phyloP scores from a whole-genome alignment of 768 basidiomycete species.

The Albatrellus ellisii region DNA sequence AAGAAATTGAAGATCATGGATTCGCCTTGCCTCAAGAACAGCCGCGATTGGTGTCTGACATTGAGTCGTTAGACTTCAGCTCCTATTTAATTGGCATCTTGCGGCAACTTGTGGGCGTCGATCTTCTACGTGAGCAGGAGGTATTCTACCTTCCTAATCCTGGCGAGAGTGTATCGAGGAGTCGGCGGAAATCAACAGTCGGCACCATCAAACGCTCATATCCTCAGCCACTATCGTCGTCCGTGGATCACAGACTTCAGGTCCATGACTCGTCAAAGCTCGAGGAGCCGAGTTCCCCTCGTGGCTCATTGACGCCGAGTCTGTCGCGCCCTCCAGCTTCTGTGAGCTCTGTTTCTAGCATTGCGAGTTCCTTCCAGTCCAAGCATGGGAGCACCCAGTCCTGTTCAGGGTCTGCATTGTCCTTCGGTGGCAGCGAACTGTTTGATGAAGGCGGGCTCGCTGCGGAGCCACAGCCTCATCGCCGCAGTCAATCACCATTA shows the following conservation, averaged over 20 bases:
- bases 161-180: slow-evolving; percentile 26
- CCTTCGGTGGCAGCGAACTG: slow-evolving; percentile 1
- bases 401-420: neutral
- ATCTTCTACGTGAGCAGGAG: slow-evolving; percentile 50
- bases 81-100: slow-evolving; percentile 41
- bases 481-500: neutral
- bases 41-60: slow-evolving; percentile 28
- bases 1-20: slow-evolving; percentile 50
- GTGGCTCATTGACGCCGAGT: neutral
- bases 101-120: slow-evolving; percentile 49
- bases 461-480: slow-evolving; percentile 1
- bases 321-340: too few species aligned
- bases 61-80: slow-evolving; percentile 38
- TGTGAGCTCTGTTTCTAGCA: neutral
- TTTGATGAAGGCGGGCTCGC: slow-evolving; percentile 3
- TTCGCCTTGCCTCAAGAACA: slow-evolving; percentile 39
- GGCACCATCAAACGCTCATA: slow-evolving; percentile 7
- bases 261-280: slow-evolving; percentile 2
- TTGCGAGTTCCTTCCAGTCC: neutral
- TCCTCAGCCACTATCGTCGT: slow-evolving; percentile 8
- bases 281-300: slow-evolving; percentile 6
- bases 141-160: slow-evolving; percentile 46
- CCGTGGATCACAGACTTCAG: too few species aligned
- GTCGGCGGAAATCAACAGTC: slow-evolving; percentile 2
- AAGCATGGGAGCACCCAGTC: neutral